Base-by-base conservation (phyloP, 805 yeast species). In the Metschnikowia matae region DNA sequence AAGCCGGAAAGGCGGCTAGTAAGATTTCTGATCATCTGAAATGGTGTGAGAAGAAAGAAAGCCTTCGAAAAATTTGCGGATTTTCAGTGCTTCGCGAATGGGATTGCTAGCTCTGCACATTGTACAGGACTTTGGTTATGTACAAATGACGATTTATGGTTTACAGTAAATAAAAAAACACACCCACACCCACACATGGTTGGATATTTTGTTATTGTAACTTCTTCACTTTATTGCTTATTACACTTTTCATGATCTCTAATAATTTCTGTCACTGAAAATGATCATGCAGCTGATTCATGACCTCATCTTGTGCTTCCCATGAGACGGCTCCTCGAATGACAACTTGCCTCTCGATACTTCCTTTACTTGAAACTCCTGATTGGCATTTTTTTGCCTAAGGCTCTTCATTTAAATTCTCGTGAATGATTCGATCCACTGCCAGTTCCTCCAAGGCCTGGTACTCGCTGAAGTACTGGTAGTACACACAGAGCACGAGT, bases 401-500 rank as follows among this genome's bases (percentile, higher is more conserved):
- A 20, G 23, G 23, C 23, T 44, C 46, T 35, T 35, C 40, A n/a
- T 35, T 14, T 13, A 35, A 26, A 37, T 56, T 54, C 11, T 53
- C 55, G 38, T 48, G 55, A 13, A 42, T 42, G 14, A 55, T 52
- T 4, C 49, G 41, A n/a, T 51, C 56, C 40, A 52, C 54, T 10
- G 33, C 44, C 17, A 36, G 43, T 15, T 46, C 38, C 48, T 56
- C 60, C 26, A 48, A 34, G 14, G 31, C 47, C 44, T 41, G 38
- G 44, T 54, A 46, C 13, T 44, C 49, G 29, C 49, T 46, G 48
- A 48, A 50, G 41, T 53, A 56, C 49, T 66, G 69, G 53, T 70
- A 71, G 59, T 70, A 87, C 6, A 85, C 56, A 53, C 95, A 87
- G 80, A 89, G 73, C 1, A 66, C 21, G 46, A 89, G 69, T 49